Conservation (phyloP, 257 asterid species). For the Petunia axillaris region DNA sequence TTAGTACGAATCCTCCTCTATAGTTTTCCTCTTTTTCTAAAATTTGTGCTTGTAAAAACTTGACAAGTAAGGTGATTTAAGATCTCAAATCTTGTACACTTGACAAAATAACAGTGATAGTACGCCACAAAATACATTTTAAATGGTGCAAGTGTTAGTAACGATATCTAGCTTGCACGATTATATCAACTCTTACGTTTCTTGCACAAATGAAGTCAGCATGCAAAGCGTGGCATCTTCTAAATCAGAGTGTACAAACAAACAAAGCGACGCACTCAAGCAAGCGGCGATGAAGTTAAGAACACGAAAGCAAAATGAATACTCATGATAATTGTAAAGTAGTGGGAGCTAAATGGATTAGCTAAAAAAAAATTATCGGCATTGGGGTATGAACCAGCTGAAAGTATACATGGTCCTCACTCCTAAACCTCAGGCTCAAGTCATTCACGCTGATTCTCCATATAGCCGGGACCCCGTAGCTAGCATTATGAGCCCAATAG, state of each 20-base stretch:
- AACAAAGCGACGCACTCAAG: neutral
- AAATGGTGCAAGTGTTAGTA: too few relatives aligned
- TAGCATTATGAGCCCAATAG: too few relatives aligned
- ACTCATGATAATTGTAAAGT: neutral
- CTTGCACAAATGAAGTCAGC: too few relatives aligned
- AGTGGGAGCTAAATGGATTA: neutral
- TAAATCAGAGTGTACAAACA: too few relatives aligned
- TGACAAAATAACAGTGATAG: neutral
- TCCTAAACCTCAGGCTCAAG: neutral
- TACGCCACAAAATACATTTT: too few relatives aligned
- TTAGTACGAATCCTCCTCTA: neutral
- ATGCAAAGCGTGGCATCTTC: too few relatives aligned
- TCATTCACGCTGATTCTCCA: neutral
- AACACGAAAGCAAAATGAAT: neutral
- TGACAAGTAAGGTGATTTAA: neutral
- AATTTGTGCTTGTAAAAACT: neutral
- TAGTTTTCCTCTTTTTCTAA: neutral
- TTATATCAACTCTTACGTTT: too few relatives aligned
- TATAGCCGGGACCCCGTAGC: neutral
- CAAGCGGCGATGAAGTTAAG: neutral
- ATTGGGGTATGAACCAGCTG: neutral
- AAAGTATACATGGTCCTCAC: neutral
- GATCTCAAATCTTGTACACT: neutral
- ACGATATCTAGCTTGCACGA: too few relatives aligned
- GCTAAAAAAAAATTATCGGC: neutral